phyloP scores from a whole-genome alignment of 1,284 basidiomycete species.

The Trichosporon coremiiforme region DNA sequence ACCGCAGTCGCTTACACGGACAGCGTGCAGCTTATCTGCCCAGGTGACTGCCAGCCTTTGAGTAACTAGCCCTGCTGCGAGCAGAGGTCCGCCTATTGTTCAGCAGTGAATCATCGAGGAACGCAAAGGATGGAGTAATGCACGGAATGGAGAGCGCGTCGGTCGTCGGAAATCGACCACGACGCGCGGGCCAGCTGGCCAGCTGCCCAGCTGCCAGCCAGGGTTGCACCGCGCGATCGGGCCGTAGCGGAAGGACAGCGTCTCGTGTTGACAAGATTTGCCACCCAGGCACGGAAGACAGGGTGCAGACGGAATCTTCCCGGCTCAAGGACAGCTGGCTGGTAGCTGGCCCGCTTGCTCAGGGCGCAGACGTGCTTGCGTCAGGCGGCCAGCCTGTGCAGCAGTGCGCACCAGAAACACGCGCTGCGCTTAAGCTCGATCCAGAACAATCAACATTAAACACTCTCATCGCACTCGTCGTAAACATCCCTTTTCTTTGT shows the following conservation, averaged over 20 bases:
- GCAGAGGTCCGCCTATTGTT: not conserved
- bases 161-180: not conserved
- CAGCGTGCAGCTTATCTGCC: not conserved
- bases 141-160: not conserved
- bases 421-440: not conserved
- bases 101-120: not conserved
- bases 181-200: not conserved
- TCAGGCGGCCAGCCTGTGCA: not conserved
- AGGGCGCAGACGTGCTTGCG: conserved; percentile 4
- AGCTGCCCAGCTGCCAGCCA: too few relatives aligned
- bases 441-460: not conserved
- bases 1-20: too few relatives aligned
- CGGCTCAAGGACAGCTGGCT: not conserved
- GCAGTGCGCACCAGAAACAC: not conserved
- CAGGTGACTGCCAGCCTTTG: too few relatives aligned
- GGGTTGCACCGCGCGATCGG: not conserved
- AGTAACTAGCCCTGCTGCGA: not conserved
- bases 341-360: not conserved
- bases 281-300: conserved; percentile 3
- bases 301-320: not conserved
- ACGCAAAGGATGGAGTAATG: not conserved
- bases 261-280: not conserved
- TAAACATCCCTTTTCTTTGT: not conserved
- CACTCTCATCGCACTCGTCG: not conserved
- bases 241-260: not conserved